phyloP scores from a whole-genome alignment of 352 stramenopile genomes.

The Phytophthora meadii region DNA sequence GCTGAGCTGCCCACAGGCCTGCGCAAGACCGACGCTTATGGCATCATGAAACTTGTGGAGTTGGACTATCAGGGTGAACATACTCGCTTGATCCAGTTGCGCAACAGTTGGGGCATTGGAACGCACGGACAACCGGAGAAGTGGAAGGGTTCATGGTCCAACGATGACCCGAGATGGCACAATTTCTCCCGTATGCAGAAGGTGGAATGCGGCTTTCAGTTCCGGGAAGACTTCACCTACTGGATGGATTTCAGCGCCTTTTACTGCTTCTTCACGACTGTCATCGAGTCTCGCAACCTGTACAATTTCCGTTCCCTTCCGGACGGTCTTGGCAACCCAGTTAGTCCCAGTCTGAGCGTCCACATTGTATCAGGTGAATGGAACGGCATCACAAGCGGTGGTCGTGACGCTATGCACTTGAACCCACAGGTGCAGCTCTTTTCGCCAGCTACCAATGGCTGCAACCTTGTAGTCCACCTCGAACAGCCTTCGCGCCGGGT shows the following conservation, averaged over 20 bases:
- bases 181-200: slow-evolving; percentile 77
- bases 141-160: slow-evolving; percentile 77
- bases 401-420: slow-evolving; percentile 82
- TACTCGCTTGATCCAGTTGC: slow-evolving; percentile 73
- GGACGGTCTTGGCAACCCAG: slow-evolving; percentile 67
- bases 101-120: slow-evolving; percentile 84
- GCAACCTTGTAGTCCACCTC: slow-evolving; percentile 62
- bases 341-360: slow-evolving; percentile 64
- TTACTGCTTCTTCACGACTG: slow-evolving; percentile 78
- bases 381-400: slow-evolving; percentile 83
- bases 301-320: slow-evolving; percentile 82
- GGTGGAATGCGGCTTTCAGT: slow-evolving; percentile 78
- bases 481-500: slow-evolving; percentile 81
- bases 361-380: slow-evolving; percentile 81
- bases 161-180: slow-evolving; percentile 75
- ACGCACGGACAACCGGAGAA: slow-evolving; percentile 67
- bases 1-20: slow-evolving; percentile 69
- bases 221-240: slow-evolving; percentile 79
- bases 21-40: slow-evolving; percentile 75
- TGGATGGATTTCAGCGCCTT: slow-evolving; percentile 88
- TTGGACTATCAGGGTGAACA: slow-evolving; percentile 63
- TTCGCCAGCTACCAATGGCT: slow-evolving; percentile 59
- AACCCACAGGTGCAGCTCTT: slow-evolving; percentile 89
- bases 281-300: slow-evolving; percentile 83
- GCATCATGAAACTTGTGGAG: slow-evolving; percentile 80